Conservation (phyloP, 1,284 basidiomycete species). For the Apiotrichum laibachii region DNA sequence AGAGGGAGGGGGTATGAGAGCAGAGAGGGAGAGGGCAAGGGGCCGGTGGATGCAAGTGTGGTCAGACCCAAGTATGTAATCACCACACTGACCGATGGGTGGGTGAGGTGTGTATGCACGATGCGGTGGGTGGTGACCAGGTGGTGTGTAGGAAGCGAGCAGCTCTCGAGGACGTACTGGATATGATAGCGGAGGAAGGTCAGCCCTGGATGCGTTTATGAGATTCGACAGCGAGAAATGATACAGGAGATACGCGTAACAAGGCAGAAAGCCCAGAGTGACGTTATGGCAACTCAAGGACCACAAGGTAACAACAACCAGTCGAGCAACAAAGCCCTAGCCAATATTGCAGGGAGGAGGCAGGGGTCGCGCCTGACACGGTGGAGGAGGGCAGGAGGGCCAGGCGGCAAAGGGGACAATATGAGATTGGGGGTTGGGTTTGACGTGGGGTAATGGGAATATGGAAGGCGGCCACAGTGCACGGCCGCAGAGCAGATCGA, state of each 20-base stretch:
- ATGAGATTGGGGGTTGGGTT: not conserved
- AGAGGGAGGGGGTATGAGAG: no score
- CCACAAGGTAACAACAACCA: not conserved
- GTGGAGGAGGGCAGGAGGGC: no score
- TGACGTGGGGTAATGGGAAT: not conserved
- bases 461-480: not conserved
- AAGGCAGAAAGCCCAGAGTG: constrained; percentile 1
- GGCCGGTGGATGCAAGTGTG: no score
- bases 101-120: no score
- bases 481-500: not conserved
- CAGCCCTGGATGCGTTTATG: constrained; percentile 1
- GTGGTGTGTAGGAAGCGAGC: not conserved
- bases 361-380: not conserved
- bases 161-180: not conserved
- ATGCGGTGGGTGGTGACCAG: not conserved
- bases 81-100: no score
- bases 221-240: not conserved
- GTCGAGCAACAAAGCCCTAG: not conserved
- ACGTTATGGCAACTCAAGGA: not conserved
- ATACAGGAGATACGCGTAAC: not conserved
- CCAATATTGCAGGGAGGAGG: not conserved
- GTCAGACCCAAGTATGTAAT: not conserved
- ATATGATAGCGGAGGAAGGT: not conserved
- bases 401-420: no score
- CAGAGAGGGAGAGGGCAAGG: no score